A percentile compares a stretch with the other conserved stretches of the same genome.
phyloP scores from a whole-genome alignment of 352 stramenopile genomes.

The Pythium oligandrum region DNA sequence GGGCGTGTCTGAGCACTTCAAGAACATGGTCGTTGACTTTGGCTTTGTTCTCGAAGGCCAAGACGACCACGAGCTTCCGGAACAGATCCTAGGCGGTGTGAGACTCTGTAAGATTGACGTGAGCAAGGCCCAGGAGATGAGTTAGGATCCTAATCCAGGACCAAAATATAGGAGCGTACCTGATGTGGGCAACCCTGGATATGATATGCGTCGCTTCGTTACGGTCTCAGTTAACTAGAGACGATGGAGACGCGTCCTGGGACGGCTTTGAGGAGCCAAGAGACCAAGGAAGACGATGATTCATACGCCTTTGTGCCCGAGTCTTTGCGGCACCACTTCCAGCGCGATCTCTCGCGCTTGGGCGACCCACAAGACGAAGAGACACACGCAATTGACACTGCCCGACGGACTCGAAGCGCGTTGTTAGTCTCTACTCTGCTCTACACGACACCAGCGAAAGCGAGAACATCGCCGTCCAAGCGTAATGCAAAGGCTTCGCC shows the following conservation, averaged over 20 bases:
- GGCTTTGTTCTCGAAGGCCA: conserved; percentile 78
- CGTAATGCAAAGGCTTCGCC: not conserved
- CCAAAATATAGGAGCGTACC: not conserved
- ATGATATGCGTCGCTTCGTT: conserved; percentile 5
- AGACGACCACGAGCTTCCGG: conserved; percentile 67
- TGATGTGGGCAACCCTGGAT: not conserved
- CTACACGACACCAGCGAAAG: conserved; percentile 7
- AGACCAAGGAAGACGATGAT: conserved; percentile 10
- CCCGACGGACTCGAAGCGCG: conserved; percentile 50
- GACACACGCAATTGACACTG: conserved; percentile 21
- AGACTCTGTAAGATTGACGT: conserved; percentile 77
- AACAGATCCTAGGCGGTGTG: conserved; percentile 74
- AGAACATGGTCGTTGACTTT: conserved; percentile 83
- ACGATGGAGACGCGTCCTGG: too few relatives aligned
- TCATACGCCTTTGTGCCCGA: conserved; percentile 37
- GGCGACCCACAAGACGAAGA: conserved; percentile 13
- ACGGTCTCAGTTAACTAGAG: not conserved
- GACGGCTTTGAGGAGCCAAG: too few relatives aligned
- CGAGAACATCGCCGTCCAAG: not conserved
- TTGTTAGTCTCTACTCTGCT: conserved; percentile 31
- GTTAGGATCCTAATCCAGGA: not conserved
- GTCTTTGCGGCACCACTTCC: conserved; percentile 52
- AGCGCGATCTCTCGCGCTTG: conserved; percentile 7
- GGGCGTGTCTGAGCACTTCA: conserved; percentile 66
- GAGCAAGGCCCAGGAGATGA: conserved; percentile 31